A percentile compares a stretch with the other conserved stretches of the same genome.
Evolutionary conservation across 345 rosid genomes (phyloP).

Genomic region (Gossypioides kirkii): DNA sequence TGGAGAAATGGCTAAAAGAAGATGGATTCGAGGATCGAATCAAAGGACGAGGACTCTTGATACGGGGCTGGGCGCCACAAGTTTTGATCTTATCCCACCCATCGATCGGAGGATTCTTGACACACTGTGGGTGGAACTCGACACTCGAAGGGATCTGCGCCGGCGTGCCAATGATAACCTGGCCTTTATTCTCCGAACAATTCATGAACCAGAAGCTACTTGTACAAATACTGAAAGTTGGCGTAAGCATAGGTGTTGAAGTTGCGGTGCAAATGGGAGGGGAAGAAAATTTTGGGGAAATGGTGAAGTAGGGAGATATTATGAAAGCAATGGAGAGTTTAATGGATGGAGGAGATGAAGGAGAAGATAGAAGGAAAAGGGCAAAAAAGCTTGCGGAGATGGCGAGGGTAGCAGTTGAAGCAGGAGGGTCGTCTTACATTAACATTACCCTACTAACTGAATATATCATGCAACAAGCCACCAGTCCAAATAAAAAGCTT

Average conservation of each 20-base stretch:
- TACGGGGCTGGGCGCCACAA: slow-evolving; percentile 37
- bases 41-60: slow-evolving; percentile 23
- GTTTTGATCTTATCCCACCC: slow-evolving; percentile 28
- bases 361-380: neutral
- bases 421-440: neutral
- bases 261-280: slow-evolving; percentile 24
- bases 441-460: neutral
- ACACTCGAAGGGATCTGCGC: slow-evolving; percentile 23
- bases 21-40: slow-evolving; percentile 24
- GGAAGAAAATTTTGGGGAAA: slow-evolving; percentile 27
- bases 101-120: slow-evolving; percentile 30
- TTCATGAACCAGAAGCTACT: slow-evolving; percentile 30
- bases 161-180: slow-evolving; percentile 27
- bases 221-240: slow-evolving; percentile 34
- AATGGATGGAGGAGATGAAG: slow-evolving; percentile 23
- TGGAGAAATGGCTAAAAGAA: slow-evolving; percentile 24
- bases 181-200: slow-evolving; percentile 35
- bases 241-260: slow-evolving; percentile 38
- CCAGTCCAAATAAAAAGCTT: too few species aligned
- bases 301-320: slow-evolving; percentile 22
- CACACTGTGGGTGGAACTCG: slow-evolving; percentile 41
- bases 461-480: neutral
- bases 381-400: neutral
- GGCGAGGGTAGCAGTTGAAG: neutral
- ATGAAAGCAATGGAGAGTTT: slow-evolving; percentile 24